Percentiles rank a stretch among this genome's conserved stretches.
These are phyloP conservation scores for Gardenia jasminoides DNA, from an alignment of 257 asterid genomes.

Conservation along the genomic window DNA sequence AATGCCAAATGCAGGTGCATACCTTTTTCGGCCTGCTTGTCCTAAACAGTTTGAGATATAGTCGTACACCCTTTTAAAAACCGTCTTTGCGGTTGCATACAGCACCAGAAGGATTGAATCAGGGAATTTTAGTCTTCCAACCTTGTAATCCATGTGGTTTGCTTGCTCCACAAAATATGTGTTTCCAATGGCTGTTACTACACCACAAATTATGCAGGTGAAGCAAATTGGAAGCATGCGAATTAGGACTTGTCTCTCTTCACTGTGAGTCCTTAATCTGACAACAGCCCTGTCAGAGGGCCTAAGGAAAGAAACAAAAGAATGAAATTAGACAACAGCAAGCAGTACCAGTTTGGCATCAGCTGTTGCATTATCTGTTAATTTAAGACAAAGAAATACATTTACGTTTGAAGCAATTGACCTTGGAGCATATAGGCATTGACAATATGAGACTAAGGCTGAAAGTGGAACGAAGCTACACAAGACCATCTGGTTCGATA, in stretches of 20 bases:
- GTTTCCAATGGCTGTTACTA: constrained; percentile 46
- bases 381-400: no score
- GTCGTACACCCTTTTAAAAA: background rate
- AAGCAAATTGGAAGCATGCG: constrained; percentile 57
- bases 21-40: background rate
- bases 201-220: constrained; percentile 49
- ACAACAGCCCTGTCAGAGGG: constrained; percentile 26
- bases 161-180: constrained; percentile 73
- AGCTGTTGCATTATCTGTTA: no score
- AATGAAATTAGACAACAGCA: no score
- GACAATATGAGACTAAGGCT: no score
- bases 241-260: constrained; percentile 49
- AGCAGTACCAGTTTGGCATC: no score
- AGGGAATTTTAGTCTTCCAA: constrained; percentile 53
- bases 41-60: background rate
- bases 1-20: constrained; percentile 44
- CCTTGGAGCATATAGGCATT: no score
- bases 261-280: constrained; percentile 14
- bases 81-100: background rate
- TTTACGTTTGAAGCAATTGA: no score
- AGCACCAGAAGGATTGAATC: constrained; percentile 35
- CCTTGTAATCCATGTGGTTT: constrained; percentile 39
- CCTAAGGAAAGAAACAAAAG: constrained; percentile 29
- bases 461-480: no score
- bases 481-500: no score